Conservation (phyloP, 805 yeast genomes). For the Wickerhamiella azyma region DNA sequence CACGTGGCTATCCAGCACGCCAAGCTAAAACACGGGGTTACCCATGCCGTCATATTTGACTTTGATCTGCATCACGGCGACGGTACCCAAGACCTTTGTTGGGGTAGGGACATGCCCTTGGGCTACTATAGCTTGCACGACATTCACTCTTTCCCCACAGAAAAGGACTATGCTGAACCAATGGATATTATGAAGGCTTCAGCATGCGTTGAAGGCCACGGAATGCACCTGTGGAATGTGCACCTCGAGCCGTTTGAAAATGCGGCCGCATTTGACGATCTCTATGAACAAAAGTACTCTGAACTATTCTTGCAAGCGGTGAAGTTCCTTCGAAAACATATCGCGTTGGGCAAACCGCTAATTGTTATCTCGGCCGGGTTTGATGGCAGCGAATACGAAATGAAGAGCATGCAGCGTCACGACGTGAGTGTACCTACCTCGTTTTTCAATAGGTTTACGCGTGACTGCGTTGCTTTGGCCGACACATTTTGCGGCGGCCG, state of each 20-base stretch:
- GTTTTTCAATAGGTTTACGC: constrained; percentile 58
- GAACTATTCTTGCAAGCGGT: constrained; percentile 50
- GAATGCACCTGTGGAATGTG: constrained; percentile 68
- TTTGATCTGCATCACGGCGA: constrained; percentile 84
- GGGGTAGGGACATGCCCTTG: constrained; percentile 36
- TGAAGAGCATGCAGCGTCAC: constrained; percentile 75
- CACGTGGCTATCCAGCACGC: constrained; percentile 76
- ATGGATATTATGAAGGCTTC: constrained; percentile 64
- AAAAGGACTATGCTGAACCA: constrained; percentile 58
- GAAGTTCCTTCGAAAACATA: constrained; percentile 2
- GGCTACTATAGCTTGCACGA: constrained; percentile 80
- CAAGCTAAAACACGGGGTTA: constrained; percentile 41
- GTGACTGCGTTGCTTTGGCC: constrained; percentile 58
- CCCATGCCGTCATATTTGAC: constrained; percentile 72
- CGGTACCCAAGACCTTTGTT: constrained; percentile 76
- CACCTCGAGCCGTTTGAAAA: constrained; percentile 55
- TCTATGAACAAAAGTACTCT: constrained; percentile 49
- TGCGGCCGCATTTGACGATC: constrained; percentile 49
- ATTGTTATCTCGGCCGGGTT: constrained; percentile 77
- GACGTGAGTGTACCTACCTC: constrained; percentile 69
- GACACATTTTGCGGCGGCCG: constrained; percentile 47
- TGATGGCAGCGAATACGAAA: constrained; percentile 75
- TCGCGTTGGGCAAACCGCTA: constrained; percentile 25
- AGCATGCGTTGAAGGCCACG: constrained; percentile 64
- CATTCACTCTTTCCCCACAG: constrained; percentile 77